Percentiles rank a stretch among this genome's conserved stretches.
These are phyloP conservation scores for Haematococcus lacustris DNA, from an alignment of 139 green algal species.

Conservation along the genomic window DNA sequence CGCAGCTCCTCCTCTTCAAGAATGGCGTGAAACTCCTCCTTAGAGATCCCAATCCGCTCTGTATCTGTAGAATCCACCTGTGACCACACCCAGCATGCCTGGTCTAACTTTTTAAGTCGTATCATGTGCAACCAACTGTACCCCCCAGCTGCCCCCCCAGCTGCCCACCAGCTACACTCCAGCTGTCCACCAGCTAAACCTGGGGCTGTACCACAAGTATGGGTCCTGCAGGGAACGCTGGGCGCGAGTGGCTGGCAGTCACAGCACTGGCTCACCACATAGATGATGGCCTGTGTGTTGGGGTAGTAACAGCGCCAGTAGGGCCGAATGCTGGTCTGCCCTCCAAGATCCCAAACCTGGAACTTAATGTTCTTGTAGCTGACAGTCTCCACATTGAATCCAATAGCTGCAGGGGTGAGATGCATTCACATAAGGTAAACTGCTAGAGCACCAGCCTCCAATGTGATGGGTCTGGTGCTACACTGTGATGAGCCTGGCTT, in stretches of 20 bases:
- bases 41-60: conserved; percentile 81
- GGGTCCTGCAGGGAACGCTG: no score
- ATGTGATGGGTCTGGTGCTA: background rate
- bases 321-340: conserved; percentile 89
- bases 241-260: no score
- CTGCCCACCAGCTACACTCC: no score
- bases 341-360: conserved; percentile 90
- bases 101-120: no score
- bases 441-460: background rate
- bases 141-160: no score
- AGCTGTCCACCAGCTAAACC: no score
- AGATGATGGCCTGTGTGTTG: conserved; percentile 96
- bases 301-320: conserved; percentile 99
- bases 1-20: conserved; percentile 96
- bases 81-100: no score
- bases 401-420: conserved; percentile 59
- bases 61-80: conserved; percentile 90
- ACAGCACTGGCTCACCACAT: no score
- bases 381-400: conserved; percentile 99
- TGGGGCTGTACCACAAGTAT: no score
- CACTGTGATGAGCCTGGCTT: background rate
- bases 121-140: no score
- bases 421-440: background rate
- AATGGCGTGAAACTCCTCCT: conserved; percentile 91
- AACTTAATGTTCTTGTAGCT: conserved; percentile 99